phyloP scores from a whole-genome alignment of 1,139 yeast genomes.

The Yamadazyma mexicana region DNA sequence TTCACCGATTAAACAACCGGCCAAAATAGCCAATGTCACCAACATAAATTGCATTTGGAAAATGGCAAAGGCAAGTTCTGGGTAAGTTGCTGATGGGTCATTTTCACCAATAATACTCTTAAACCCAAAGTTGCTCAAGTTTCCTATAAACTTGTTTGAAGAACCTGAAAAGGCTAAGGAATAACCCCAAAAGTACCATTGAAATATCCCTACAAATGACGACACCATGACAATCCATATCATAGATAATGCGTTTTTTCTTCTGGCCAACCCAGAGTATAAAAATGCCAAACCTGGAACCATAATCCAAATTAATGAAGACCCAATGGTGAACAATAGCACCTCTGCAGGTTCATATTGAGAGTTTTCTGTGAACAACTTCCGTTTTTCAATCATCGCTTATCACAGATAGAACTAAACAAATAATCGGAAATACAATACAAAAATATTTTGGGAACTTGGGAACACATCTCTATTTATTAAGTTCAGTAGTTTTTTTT shows the following conservation, averaged over 20 bases:
- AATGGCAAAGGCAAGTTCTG: constrained; percentile 80
- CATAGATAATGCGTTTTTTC: constrained; percentile 88
- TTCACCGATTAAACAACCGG: constrained; percentile 90
- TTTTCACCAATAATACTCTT: constrained; percentile 61
- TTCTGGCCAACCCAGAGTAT: constrained; percentile 88
- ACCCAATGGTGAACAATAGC: constrained; percentile 50
- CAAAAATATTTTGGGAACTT: too few relatives aligned
- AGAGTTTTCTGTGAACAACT: constrained; percentile 38
- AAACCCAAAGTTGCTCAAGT: constrained; percentile 79
- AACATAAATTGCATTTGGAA: constrained; percentile 92
- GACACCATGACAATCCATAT: constrained; percentile 81
- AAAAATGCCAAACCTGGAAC: constrained; percentile 92
- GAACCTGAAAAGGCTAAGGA: constrained; percentile 84
- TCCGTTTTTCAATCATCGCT: constrained; percentile 20
- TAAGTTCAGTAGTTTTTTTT: neutral
- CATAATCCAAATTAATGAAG: constrained; percentile 87
- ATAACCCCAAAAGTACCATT: constrained; percentile 99
- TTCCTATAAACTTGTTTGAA: constrained; percentile 81
- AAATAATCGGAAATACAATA: too few relatives aligned
- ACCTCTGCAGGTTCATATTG: constrained; percentile 46
- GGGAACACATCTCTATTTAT: constrained; percentile 2
- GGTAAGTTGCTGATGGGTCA: constrained; percentile 52
- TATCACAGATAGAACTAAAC: too few relatives aligned
- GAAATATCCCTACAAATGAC: constrained; percentile 76
- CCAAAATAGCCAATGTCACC: constrained; percentile 86